phyloP scores from a whole-genome alignment of 306 rosid genomes.

The Malus sylvestris region DNA sequence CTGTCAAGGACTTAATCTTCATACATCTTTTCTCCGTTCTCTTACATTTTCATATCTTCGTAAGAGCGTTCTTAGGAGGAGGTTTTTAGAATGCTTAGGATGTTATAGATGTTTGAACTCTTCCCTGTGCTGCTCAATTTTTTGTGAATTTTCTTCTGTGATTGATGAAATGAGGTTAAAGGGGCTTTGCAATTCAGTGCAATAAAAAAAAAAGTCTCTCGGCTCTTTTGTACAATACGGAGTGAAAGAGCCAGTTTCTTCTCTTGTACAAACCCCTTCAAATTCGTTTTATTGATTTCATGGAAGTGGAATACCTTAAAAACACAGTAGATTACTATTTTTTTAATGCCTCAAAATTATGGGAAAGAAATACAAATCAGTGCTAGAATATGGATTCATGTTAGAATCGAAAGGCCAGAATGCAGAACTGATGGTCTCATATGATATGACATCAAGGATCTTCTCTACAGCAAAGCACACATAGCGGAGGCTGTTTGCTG shows the following conservation, averaged over 20 bases:
- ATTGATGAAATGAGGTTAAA: constrained; percentile 8
- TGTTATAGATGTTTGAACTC: constrained; percentile 24
- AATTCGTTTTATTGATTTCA: neutral
- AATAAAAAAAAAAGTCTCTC: neutral
- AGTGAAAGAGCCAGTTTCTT: neutral
- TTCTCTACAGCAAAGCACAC: constrained; percentile 70
- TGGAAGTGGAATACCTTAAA: neutral
- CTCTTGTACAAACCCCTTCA: neutral
- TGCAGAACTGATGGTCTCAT: no score
- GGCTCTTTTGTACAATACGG: constrained; percentile 3
- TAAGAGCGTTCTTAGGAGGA: constrained; percentile 18
- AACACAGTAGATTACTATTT: neutral
- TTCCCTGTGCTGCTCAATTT: constrained; percentile 5
- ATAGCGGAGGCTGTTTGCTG: constrained; percentile 61
- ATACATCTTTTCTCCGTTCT: neutral
- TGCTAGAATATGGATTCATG: neutral
- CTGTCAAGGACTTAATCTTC: constrained; percentile 45
- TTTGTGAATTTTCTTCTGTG: constrained; percentile 8
- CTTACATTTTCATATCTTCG: constrained; percentile 2
- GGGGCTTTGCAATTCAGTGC: neutral
- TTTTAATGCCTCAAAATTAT: neutral
- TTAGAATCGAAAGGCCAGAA: neutral
- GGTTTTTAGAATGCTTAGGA: neutral
- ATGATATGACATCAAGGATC: constrained; percentile 30
- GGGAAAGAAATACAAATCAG: neutral